Conservation (phyloP, 2,329 filamentous ascomycete species). For the Calonectria naviculata region DNA sequence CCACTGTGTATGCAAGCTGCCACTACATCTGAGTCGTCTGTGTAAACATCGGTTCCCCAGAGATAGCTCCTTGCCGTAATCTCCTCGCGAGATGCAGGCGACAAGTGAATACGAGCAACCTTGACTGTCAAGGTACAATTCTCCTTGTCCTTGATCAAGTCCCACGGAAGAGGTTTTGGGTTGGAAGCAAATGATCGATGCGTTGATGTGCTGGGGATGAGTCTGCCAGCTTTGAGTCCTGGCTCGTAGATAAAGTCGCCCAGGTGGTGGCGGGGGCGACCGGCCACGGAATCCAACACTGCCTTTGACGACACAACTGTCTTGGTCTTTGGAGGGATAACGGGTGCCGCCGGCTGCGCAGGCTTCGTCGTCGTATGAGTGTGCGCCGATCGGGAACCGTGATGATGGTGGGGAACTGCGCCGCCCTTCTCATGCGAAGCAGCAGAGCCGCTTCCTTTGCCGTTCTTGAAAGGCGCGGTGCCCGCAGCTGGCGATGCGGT, state of each 20-base stretch:
- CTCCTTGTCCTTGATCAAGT: slow-evolving; percentile 77
- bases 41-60: slow-evolving; percentile 96
- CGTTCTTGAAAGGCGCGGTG: slow-evolving; percentile 59
- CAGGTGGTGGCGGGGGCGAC: slow-evolving; percentile 81
- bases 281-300: slow-evolving; percentile 77
- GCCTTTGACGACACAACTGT: slow-evolving; percentile 75
- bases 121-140: slow-evolving; percentile 94
- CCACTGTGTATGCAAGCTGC: slow-evolving; percentile 94
- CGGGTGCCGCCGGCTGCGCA: slow-evolving; percentile 31
- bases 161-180: slow-evolving; percentile 80
- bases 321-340: slow-evolving; percentile 69
- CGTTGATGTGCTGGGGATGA: slow-evolving; percentile 53
- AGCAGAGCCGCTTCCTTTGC: slow-evolving; percentile 58
- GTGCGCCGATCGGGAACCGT: slow-evolving; percentile 50
- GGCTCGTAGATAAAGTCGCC: slow-evolving; percentile 87
- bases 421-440: slow-evolving; percentile 57
- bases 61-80: slow-evolving; percentile 84
- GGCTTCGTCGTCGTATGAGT: slow-evolving; percentile 35
- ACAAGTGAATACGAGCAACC: slow-evolving; percentile 83
- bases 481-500: slow-evolving; percentile 55
- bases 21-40: slow-evolving; percentile 93
- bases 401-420: slow-evolving; percentile 60
- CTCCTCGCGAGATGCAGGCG: slow-evolving; percentile 77
- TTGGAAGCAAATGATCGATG: slow-evolving; percentile 61
- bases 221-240: slow-evolving; percentile 65